Evolutionary conservation across 1,139 yeast genomes (phyloP), one percentile per base, ranked within the genome.

Genomic region (Nakaseomyces delphensis): DNA sequence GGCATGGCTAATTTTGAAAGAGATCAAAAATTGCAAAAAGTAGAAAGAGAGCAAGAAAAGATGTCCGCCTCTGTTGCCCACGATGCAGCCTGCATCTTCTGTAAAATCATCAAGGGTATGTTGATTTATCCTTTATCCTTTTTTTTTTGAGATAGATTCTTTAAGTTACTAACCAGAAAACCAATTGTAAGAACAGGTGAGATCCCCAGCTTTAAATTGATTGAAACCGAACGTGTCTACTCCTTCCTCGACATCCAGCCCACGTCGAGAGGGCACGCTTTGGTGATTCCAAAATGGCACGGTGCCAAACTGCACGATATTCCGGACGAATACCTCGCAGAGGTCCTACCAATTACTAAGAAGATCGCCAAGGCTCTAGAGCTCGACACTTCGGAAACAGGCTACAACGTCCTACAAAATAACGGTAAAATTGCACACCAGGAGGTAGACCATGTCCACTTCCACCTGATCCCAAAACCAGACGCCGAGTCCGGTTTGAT

Each of bases 351-450:
- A 15, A 77, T 84, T 38, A 86, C 89, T 40, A 89, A 87, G 71
- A 84, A 79, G 60, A 71, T 91, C 56, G 86, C 93, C 48, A 71
- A 75, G 53, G 84, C 83, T 3, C 60, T 77, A 23, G 77, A 70
- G 6, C 74, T 85, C 53, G 72, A 72, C 42, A 73, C 78, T 60
- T 83, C 77, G 49, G 70, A 31, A 13, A 31, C 35, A 4, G 35
- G 35, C 11, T 89, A 89, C 73, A 89, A 89, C 61, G 64, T 89
- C 23, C 71, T 89, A 51, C 97, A 89, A 65, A 91, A 91, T 70
- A 89, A 91, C 55, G 97, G 97, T 31, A 66, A 83, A 55, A 79
- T 87, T 59, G 97, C 97, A 18, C 96, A 89, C 62, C 97, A 91
- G 66, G 78, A 73, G 46, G 96, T 91, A 47, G 95, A 83, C 56